phyloP scores from a whole-genome alignment of 176 grass and related monocot species.

The Stipa capillata region DNA sequence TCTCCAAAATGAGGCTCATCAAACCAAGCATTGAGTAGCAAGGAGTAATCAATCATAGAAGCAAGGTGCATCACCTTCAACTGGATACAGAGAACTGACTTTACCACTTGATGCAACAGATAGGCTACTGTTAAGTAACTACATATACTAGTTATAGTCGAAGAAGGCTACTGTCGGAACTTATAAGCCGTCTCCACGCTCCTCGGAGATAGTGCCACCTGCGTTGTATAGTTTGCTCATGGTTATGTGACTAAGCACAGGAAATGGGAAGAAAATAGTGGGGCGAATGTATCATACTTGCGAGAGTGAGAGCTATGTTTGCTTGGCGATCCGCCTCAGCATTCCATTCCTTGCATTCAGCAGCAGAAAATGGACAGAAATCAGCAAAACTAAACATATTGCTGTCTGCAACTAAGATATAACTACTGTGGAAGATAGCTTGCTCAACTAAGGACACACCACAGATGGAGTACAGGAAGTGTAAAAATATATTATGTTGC shows the following conservation, averaged over 20 bases:
- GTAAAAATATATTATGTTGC: not conserved
- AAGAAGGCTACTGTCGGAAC: not conserved
- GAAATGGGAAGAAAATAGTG: not conserved
- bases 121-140: not conserved
- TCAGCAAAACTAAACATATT: not conserved
- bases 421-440: not conserved
- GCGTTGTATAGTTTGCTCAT: not conserved
- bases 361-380: not conserved
- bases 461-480: too few relatives aligned
- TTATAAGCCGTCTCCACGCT: slow-evolving; percentile 34
- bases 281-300: not conserved
- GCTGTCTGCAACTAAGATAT: not conserved
- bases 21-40: not conserved
- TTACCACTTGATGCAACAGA: not conserved
- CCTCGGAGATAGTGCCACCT: slow-evolving; percentile 24
- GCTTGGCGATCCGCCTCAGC: slow-evolving; percentile 48
- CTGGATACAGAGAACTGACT: not conserved
- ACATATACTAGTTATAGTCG: not conserved
- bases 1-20: not conserved
- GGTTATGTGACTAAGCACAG: not conserved
- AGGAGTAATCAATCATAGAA: not conserved
- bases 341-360: slow-evolving; percentile 42
- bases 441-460: not conserved
- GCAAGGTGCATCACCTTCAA: not conserved
- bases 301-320: slow-evolving; percentile 32